phyloP scores from a whole-genome alignment of 2,329 filamentous ascomycete genomes.

The Penicillium sp. region DNA sequence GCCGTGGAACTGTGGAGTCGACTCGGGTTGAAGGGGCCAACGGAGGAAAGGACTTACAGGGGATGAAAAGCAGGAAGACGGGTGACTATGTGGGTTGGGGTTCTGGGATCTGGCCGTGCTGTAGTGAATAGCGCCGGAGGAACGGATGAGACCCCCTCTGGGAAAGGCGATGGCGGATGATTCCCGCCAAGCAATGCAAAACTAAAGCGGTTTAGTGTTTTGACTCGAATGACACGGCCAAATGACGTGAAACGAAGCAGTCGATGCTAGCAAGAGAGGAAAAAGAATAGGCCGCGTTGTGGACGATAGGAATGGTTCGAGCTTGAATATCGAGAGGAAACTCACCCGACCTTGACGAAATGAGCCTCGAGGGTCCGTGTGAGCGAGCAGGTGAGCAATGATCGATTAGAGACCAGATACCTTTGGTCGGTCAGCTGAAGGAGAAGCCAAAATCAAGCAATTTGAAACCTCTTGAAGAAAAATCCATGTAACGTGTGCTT shows the following conservation, averaged over 20 bases:
- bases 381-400: slow-evolving; percentile 1
- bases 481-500: not conserved
- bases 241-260: not conserved
- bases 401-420: not conserved
- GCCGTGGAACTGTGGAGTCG: slow-evolving; percentile 8
- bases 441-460: not conserved
- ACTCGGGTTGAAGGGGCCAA: slow-evolving; percentile 25
- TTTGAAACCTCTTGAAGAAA: not conserved
- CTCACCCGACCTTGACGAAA: slow-evolving; percentile 14
- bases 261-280: not conserved
- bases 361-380: slow-evolving; percentile 5
- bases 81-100: slow-evolving; percentile 8
- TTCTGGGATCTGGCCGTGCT: slow-evolving; percentile 7
- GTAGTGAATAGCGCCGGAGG: slow-evolving; percentile 32
- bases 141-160: slow-evolving; percentile 35
- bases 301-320: not conserved
- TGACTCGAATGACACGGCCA: not conserved
- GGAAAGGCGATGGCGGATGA: slow-evolving; percentile 9
- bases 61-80: slow-evolving; percentile 6
- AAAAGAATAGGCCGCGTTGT: not conserved
- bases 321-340: slow-evolving; percentile 3
- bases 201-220: not conserved
- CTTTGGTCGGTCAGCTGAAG: not conserved
- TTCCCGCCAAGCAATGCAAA: slow-evolving; percentile 14
- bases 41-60: slow-evolving; percentile 22